Conservation (phyloP, 306 rosid genomes). For the Prunus dulcis region DNA sequence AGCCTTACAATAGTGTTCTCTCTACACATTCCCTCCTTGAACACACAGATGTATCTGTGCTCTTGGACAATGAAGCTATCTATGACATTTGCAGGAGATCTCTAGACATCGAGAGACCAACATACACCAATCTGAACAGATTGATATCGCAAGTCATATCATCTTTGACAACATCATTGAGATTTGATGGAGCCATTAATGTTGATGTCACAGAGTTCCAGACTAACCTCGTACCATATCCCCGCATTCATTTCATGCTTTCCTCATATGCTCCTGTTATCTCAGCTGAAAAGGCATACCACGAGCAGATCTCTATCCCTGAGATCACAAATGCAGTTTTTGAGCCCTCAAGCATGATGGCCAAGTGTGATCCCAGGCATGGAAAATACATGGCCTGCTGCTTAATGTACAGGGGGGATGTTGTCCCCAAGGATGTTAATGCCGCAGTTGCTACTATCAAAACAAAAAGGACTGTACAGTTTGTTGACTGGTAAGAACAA, state of each 20-base stretch:
- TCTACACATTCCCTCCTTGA: constrained; percentile 96
- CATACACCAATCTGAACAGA: constrained; percentile 88
- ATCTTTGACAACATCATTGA: constrained; percentile 86
- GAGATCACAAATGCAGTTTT: constrained; percentile 98
- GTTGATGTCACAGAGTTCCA: constrained; percentile 97
- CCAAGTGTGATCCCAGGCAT: constrained; percentile 96
- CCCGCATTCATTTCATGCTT: constrained; percentile 96
- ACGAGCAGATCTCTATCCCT: constrained; percentile 90
- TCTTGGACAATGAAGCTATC: constrained; percentile 93
- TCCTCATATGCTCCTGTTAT: constrained; percentile 96
- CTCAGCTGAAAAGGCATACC: constrained; percentile 97
- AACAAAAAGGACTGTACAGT: constrained; percentile 94
- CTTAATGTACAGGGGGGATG: constrained; percentile 96
- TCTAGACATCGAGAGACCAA: constrained; percentile 92
- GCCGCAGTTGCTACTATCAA: constrained; percentile 94
- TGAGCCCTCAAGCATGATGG: constrained; percentile 99
- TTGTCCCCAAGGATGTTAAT: constrained; percentile 97
- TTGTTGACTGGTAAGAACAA: constrained; percentile 83
- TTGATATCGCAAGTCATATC: constrained; percentile 93
- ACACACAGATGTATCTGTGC: constrained; percentile 93
- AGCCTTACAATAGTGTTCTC: constrained; percentile 96
- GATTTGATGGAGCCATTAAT: constrained; percentile 98
- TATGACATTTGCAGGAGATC: constrained; percentile 94
- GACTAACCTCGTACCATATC: constrained; percentile 95
- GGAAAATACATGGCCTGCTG: constrained; percentile 99